Evolutionary conservation across 352 stramenopile genomes (phyloP), one percentile per base, ranked within the genome.

Genomic region (Phytophthora quininea): DNA sequence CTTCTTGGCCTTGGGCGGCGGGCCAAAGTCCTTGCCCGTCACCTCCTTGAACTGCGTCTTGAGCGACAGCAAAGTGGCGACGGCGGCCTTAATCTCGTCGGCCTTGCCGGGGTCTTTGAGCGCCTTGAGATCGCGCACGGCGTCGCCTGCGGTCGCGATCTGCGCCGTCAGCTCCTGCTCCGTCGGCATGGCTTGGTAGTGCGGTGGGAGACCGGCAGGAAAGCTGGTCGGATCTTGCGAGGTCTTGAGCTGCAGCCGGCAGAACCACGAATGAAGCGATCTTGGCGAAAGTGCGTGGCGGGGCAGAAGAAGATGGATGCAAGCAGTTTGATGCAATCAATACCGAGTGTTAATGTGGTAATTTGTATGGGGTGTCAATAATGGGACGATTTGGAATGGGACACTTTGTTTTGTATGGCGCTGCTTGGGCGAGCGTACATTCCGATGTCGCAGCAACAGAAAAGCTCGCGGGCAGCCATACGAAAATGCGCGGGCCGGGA

Each of bases 11-110:
- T 86, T 85, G 37, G 75, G 59, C 27, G 87, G 87, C 38, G 85
- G 82, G 4, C 74, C 85, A 32, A 85, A 95, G 58, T 90, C 83
- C 51, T 87, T 79, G 56, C 87, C 87, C 37, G 85, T 93, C 11
- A 84, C 68, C 37, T 80, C 73, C 70, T 95, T 91, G 63, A 92
- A 95, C 69, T 92, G 67, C 49, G 63, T 61, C 71, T 95, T 95
- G 54, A 95, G 79, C 65, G 85, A 72, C 64, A 93, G 64, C 50
- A 95, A 71, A 45, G 73, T 67, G 7, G 71, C 76, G 40, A 95
- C 77, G 9, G 80, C 82, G 19, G 69, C 77, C 63, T 78, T 75
- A 37, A 93, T 51, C 57, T 69, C 63, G 35, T 80, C 73, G 52
- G 88, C 82, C 45, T 88, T 76, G 58, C 29, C 53, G 5, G 62